Evolutionary conservation across 164 flowering plant species (phyloP).

Genomic region (Annona squamosa): DNA sequence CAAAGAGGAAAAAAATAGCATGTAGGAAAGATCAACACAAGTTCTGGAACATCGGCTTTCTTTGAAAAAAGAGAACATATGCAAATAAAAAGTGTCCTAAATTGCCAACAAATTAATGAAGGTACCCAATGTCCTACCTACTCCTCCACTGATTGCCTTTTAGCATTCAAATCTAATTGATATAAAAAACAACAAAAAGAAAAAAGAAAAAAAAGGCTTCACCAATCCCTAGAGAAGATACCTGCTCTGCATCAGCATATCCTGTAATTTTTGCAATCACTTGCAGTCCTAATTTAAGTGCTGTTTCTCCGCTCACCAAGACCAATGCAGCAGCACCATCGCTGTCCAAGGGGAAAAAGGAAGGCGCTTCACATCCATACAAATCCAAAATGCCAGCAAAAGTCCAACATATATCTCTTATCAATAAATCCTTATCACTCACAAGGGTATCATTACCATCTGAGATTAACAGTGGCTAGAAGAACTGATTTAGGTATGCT

Average conservation of each 20-base stretch:
- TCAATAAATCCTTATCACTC: not conserved
- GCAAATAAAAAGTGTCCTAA: too few species aligned
- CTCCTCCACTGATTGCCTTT: too few species aligned
- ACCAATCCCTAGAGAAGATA: conserved; percentile 13
- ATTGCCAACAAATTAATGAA: too few species aligned
- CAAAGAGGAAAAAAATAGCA: not conserved
- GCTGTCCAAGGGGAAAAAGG: conserved; percentile 20
- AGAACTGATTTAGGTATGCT: too few species aligned
- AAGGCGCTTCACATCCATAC: not conserved
- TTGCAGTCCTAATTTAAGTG: conserved; percentile 56
- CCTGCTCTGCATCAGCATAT: conserved; percentile 97
- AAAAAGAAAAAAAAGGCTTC: not conserved
- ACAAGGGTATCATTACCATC: not conserved
- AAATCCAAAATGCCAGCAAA: not conserved
- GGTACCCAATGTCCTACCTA: too few species aligned
- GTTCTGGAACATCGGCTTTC: not conserved
- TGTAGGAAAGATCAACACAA: not conserved
- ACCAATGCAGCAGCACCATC: conserved; percentile 97
- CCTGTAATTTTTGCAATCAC: conserved; percentile 77
- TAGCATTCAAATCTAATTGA: too few species aligned
- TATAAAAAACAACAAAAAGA: too few species aligned
- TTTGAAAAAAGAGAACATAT: too few species aligned
- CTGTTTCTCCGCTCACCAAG: conserved; percentile 81
- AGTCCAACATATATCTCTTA: not conserved
- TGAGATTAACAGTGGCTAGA: too few species aligned